Evolutionary conservation across 2,329 filamentous ascomycete species (phyloP).

Genomic region (Metarhizium humberi): DNA sequence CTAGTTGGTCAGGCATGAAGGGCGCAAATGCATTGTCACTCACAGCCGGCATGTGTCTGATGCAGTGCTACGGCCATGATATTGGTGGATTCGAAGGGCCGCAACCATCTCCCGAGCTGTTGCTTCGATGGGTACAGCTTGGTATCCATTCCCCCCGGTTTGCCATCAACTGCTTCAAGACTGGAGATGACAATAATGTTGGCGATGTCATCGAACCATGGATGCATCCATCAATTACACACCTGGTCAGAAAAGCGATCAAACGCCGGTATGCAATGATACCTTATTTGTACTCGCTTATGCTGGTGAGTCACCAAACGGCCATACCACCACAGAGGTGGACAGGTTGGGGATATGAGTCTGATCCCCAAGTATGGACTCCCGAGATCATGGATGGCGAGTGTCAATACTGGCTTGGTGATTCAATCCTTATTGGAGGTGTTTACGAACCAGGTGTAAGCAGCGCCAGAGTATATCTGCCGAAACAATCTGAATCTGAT

Average conservation of each 20-base stretch:
- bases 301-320: constrained; percentile 49
- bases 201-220: constrained; percentile 70
- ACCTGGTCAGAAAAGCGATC: constrained; percentile 54
- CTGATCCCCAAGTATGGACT: constrained; percentile 57
- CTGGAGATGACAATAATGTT: constrained; percentile 52
- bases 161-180: constrained; percentile 74
- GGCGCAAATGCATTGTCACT: constrained; percentile 61
- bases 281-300: constrained; percentile 60
- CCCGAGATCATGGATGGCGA: constrained; percentile 49
- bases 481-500: constrained; percentile 30
- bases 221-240: constrained; percentile 63
- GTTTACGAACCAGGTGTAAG: constrained; percentile 53
- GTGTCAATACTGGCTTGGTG: constrained; percentile 67
- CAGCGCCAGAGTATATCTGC: constrained; percentile 51
- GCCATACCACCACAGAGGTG: constrained; percentile 60
- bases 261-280: constrained; percentile 63
- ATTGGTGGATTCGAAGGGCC: constrained; percentile 70
- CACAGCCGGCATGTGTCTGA: constrained; percentile 56
- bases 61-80: constrained; percentile 65
- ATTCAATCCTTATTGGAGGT: constrained; percentile 55
- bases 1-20: constrained; percentile 64
- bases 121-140: constrained; percentile 65
- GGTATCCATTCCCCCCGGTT: constrained; percentile 62
- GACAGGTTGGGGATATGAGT: constrained; percentile 65
- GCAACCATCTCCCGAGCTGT: constrained; percentile 59